Evolutionary conservation across 148 eudicot genomes (phyloP).

Genomic region (Chenopodium berlandieri): DNA sequence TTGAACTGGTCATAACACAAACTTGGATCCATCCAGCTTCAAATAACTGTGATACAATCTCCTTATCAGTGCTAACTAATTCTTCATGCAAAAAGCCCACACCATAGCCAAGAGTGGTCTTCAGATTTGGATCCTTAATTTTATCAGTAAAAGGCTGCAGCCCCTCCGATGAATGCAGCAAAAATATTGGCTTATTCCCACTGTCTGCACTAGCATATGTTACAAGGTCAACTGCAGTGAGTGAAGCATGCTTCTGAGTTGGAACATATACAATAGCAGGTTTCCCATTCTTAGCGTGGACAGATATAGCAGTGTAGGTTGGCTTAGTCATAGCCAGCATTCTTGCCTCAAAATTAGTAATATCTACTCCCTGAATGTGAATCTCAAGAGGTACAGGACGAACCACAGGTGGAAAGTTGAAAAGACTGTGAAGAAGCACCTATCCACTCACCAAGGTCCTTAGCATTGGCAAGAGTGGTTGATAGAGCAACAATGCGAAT

Average conservation of each 20-base stretch:
- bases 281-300: slow-evolving; percentile 72
- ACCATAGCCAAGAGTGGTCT: slow-evolving; percentile 66
- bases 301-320: slow-evolving; percentile 81
- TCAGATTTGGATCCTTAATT: slow-evolving; percentile 65
- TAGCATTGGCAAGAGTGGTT: slow-evolving; percentile 88
- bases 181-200: slow-evolving; percentile 54
- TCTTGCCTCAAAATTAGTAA: slow-evolving; percentile 88
- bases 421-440: slow-evolving; percentile 89
- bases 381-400: slow-evolving; percentile 91
- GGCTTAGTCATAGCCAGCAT: slow-evolving; percentile 98
- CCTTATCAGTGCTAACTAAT: slow-evolving; percentile 55
- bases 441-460: slow-evolving; percentile 97
- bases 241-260: slow-evolving; percentile 80
- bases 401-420: slow-evolving; percentile 88
- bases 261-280: slow-evolving; percentile 93
- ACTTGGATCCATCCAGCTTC: slow-evolving; percentile 90
- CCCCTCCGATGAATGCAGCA: slow-evolving; percentile 49
- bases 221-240: slow-evolving; percentile 84
- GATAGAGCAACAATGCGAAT: slow-evolving; percentile 91
- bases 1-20: slow-evolving; percentile 84
- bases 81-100: slow-evolving; percentile 94
- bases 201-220: slow-evolving; percentile 64
- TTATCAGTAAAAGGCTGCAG: slow-evolving; percentile 54
- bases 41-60: slow-evolving; percentile 74
- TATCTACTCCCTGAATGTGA: slow-evolving; percentile 86